These are phyloP conservation scores for Tribonema minus DNA, from an alignment of 108 stramenopile genomes.

Conservation along the genomic window DNA sequence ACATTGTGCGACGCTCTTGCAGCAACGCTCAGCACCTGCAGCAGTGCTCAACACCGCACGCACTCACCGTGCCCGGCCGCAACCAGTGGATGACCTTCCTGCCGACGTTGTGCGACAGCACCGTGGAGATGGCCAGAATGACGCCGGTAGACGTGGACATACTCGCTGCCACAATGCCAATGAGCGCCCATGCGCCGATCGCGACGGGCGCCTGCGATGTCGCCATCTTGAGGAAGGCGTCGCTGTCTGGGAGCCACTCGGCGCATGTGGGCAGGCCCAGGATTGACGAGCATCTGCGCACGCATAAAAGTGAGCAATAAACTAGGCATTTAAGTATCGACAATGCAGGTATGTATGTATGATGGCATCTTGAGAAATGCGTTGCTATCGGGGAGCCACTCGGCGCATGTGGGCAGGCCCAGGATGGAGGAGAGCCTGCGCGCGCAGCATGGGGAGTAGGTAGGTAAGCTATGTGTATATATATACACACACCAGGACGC, in stretches of 20 bases:
- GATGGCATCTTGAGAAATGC: neutral
- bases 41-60: too few relatives aligned
- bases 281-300: conserved; percentile 10
- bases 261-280: conserved; percentile 72
- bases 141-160: conserved; percentile 74
- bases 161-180: conserved; percentile 70
- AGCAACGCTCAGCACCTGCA: too few relatives aligned
- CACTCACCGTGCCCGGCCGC: too few relatives aligned
- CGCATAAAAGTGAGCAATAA: too few relatives aligned
- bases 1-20: too few relatives aligned
- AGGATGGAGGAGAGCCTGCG: neutral
- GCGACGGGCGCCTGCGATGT: conserved; percentile 52
- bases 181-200: conserved; percentile 68
- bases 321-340: too few relatives aligned
- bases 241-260: conserved; percentile 61
- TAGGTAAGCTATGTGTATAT: too few relatives aligned
- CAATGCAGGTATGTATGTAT: neutral
- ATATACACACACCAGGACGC: too few relatives aligned
- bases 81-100: conserved; percentile 1
- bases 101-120: conserved; percentile 63
- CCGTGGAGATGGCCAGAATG: conserved; percentile 76
- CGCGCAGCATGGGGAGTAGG: too few relatives aligned
- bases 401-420: neutral
- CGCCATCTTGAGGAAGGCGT: conserved; percentile 65
- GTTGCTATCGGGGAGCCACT: neutral